Conservation (phyloP, 116 monocot genomes). For the Iris pallida region DNA sequence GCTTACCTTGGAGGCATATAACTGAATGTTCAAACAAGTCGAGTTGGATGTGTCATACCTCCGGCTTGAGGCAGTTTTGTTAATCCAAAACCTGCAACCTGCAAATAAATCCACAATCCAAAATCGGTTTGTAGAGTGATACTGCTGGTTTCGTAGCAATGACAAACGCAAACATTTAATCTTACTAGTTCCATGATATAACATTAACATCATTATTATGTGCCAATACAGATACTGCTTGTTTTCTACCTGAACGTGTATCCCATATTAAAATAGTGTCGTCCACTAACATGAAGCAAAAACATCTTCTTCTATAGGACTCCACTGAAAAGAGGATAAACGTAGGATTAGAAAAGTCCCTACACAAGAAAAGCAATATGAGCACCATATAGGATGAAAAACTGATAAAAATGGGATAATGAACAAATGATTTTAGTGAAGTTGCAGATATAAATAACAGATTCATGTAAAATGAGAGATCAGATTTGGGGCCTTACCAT, state of each 20-base stretch:
- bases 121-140: no score
- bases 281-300: no score
- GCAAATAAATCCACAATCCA: not conserved
- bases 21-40: constrained; percentile 77
- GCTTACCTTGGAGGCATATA: constrained; percentile 90
- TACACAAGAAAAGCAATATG: constrained; percentile 21
- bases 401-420: not conserved
- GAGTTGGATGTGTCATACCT: constrained; percentile 31
- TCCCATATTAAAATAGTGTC: no score
- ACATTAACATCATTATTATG: no score
- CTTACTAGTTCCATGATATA: no score
- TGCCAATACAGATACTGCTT: no score
- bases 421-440: not conserved
- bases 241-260: no score
- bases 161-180: no score
- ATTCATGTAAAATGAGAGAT: not conserved
- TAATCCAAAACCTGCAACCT: constrained; percentile 93
- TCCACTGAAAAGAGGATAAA: no score
- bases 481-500: constrained; percentile 31
- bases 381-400: not conserved
- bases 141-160: no score
- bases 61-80: constrained; percentile 62
- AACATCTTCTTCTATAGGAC: no score
- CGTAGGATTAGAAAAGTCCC: constrained; percentile 72
- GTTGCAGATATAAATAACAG: not conserved